phyloP scores from a whole-genome alignment of 768 basidiomycete genomes.

The Suillus occidentalis region DNA sequence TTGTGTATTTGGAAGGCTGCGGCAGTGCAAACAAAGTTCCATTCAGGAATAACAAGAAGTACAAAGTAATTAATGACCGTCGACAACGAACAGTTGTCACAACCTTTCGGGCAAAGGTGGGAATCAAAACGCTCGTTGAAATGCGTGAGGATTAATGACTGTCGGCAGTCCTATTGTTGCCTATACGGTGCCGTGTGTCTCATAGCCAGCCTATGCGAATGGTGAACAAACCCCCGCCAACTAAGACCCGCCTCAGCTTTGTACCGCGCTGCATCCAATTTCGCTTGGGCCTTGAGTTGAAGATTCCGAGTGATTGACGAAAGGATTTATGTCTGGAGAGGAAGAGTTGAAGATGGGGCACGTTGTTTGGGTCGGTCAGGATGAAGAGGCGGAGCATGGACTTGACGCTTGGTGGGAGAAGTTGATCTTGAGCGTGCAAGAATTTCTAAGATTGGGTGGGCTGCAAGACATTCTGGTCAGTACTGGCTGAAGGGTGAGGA shows the following conservation, averaged over 20 bases:
- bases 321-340: constrained; percentile 30
- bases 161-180: constrained; percentile 89
- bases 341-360: constrained; percentile 19
- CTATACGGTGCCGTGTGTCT: constrained; percentile 88
- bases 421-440: constrained; percentile 10
- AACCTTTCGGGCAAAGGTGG: constrained; percentile 61
- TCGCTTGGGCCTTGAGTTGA: too few species aligned
- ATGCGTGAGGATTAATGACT: constrained; percentile 83
- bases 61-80: too few species aligned
- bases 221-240: constrained; percentile 55
- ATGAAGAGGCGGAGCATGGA: constrained; percentile 27
- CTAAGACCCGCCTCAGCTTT: constrained; percentile 73
- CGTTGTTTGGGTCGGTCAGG: constrained; percentile 25
- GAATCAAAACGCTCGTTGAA: constrained; percentile 82
- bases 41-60: too few species aligned
- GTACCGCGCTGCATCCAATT: constrained; percentile 61
- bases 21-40: too few species aligned
- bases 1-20: too few species aligned
- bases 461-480: constrained; percentile 19
- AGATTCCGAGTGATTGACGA: constrained; percentile 24
- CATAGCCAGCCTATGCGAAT: constrained; percentile 63
- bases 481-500: not conserved
- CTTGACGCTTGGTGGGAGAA: constrained; percentile 26
- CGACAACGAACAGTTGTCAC: constrained; percentile 93
- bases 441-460: constrained; percentile 13